Base-by-base conservation (phyloP, 805 yeast species). In the Saccharomycopsis microspora region DNA sequence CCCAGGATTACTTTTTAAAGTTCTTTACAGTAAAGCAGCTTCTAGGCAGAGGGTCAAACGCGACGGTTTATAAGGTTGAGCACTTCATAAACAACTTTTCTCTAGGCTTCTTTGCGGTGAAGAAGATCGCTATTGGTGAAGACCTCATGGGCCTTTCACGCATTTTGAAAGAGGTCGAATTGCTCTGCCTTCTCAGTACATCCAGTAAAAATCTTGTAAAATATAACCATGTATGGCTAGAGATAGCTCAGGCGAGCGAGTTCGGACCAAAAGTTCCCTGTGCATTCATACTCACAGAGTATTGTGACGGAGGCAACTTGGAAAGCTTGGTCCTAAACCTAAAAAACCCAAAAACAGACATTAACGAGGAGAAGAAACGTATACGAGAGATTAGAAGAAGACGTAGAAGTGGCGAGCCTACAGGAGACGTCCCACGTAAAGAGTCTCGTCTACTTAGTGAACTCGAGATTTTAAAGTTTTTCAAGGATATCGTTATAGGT, bases 141-240 rank as follows among this genome's bases (percentile, higher is more conserved):
- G 80, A 84, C 55, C 70, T 78, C 47, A 68, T 67, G n/a, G 78
- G 84, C 70, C 70, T 88, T 34, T 72, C 75, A 42, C 78, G 77
- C 52, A 88, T 85, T 4, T 66, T 88, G 44, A 73, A 78, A 49
- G 96, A 88, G 59, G 96, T 88, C 3, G 73, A 82, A 54, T 74
- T 89, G 44, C 63, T 88, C 36, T 82, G 64, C 44, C 70, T 62
- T 33, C 54, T 65, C 47, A 76, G 66, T 45, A 73, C 60, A 72
- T 71, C 63, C 37, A 67, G 68, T 54, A 67, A 74, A 41, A 83
- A 87, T 60, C 70, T 88, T 55, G 85, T 88, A 31, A 75, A 83
- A 27, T 88, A 88, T 59, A 87, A 88, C 58, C 96, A 88, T 63
- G 96, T 87, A 30, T 88, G 96, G 96, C 62, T 88, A 33, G 96